Evolutionary conservation across 2,329 filamentous ascomycete species (phyloP).

Genomic region (Xylaria sp.): DNA sequence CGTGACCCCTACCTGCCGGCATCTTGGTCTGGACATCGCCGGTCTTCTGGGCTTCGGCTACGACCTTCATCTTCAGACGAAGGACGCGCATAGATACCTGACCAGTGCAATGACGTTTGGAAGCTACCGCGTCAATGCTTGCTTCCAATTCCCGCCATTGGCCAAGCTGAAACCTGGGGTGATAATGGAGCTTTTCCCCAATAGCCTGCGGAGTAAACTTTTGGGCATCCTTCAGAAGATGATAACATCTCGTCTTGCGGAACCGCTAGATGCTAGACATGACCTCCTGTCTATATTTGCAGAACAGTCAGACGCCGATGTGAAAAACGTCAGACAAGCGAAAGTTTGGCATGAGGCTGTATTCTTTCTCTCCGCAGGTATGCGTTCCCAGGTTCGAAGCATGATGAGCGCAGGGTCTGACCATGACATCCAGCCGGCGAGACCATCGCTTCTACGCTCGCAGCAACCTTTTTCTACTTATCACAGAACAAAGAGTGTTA

Average conservation of each 20-base stretch:
- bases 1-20: background rate
- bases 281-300: background rate
- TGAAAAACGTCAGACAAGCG: background rate
- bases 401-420: background rate
- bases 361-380: background rate
- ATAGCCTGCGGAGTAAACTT: background rate
- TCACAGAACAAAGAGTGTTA: background rate
- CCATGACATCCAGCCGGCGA: background rate
- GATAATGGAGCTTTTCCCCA: background rate
- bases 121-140: background rate
- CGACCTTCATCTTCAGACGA: background rate
- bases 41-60: background rate
- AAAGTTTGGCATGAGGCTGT: background rate
- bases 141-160: background rate
- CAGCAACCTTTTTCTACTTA: background rate
- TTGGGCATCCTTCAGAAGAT: background rate
- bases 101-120: background rate
- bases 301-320: background rate
- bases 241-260: background rate
- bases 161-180: background rate
- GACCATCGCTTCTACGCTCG: background rate
- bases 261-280: background rate
- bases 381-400: background rate
- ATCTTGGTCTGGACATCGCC: background rate
- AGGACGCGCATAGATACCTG: background rate